A percentile compares a stretch with the other conserved stretches of the same genome.
phyloP scores from a whole-genome alignment of 2,329 filamentous ascomycete genomes.

The Chaetomiaceae sp. region DNA sequence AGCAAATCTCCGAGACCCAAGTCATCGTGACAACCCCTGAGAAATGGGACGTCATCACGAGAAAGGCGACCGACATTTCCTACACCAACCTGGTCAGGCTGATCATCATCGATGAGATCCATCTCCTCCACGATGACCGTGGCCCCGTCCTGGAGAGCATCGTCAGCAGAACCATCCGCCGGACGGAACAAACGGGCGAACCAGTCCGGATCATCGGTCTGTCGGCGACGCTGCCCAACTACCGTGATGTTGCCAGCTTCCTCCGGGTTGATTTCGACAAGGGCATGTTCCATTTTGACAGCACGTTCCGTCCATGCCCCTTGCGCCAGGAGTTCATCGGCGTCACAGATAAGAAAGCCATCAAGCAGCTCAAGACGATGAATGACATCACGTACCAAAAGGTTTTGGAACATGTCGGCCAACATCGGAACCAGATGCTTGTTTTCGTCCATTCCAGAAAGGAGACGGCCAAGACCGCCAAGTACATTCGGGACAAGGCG shows the following conservation, averaged over 20 bases:
- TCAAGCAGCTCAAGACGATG: constrained; percentile 99
- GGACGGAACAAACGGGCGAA: constrained; percentile 89
- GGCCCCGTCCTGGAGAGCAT: constrained; percentile 96
- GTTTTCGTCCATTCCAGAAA: constrained; percentile 98
- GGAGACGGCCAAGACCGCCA: constrained; percentile 95
- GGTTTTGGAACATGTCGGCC: constrained; percentile 91
- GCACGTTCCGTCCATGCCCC: constrained; percentile 87
- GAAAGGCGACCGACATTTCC: constrained; percentile 93
- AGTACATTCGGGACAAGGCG: constrained; percentile 93
- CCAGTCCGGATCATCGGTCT: constrained; percentile 87
- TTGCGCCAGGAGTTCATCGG: constrained; percentile 96
- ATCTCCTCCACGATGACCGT: constrained; percentile 94
- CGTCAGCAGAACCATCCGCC: constrained; percentile 87
- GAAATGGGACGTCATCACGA: constrained; percentile 98
- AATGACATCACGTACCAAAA: constrained; percentile 99
- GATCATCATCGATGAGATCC: constrained; percentile 96
- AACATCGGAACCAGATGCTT: constrained; percentile 93
- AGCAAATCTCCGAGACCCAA: constrained; percentile 96
- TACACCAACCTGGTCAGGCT: constrained; percentile 97
- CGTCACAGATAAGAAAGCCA: constrained; percentile 94
- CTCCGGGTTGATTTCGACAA: constrained; percentile 80
- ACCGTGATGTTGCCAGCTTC: constrained; percentile 92
- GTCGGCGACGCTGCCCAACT: constrained; percentile 94
- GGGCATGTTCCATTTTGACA: constrained; percentile 94
- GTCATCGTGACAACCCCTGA: constrained; percentile 98